Percentiles rank a stretch among this genome's conserved stretches.
Evolutionary conservation across 2,329 filamentous ascomycete species (phyloP).

Genomic region (Chrysosphaeria jannelii): DNA sequence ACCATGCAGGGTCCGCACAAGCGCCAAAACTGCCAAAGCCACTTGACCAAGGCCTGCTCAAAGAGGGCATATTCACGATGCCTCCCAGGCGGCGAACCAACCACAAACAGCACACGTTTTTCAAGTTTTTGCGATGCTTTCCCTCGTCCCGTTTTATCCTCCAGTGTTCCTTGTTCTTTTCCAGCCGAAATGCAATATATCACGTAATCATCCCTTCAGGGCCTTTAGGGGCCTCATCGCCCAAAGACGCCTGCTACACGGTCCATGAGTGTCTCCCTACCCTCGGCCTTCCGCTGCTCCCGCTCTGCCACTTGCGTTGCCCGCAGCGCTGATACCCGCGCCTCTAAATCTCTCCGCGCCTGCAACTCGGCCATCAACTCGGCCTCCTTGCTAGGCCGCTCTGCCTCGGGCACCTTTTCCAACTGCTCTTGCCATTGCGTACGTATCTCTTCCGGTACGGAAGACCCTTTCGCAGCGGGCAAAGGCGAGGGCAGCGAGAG

Average conservation of each 20-base stretch:
- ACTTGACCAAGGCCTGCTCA: too few relatives aligned
- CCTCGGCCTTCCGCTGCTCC: slow-evolving; percentile 23
- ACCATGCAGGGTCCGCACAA: too few relatives aligned
- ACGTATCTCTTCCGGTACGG: slow-evolving; percentile 16
- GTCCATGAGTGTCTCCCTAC: slow-evolving; percentile 16
- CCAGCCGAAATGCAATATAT: too few relatives aligned
- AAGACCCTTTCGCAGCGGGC: slow-evolving; percentile 6
- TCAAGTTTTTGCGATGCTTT: too few relatives aligned
- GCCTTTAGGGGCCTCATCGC: too few relatives aligned
- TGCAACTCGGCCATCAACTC: slow-evolving; percentile 31
- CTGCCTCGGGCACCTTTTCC: slow-evolving; percentile 23
- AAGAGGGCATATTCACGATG: too few relatives aligned
- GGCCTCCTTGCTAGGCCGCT: slow-evolving; percentile 30
- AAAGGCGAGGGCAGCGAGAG: slow-evolving; percentile 17
- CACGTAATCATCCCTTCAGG: too few relatives aligned
- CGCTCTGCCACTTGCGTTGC: slow-evolving; percentile 22
- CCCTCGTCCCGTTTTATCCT: neutral
- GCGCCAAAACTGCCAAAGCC: too few relatives aligned
- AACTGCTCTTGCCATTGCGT: slow-evolving; percentile 22
- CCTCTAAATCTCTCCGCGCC: slow-evolving; percentile 27
- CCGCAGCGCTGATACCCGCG: slow-evolving; percentile 22
- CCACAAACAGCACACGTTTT: too few relatives aligned
- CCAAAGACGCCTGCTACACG: slow-evolving; percentile 9
- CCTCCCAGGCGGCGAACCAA: too few relatives aligned
- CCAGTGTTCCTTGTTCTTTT: neutral